These are phyloP conservation scores for Daldinia decipiens DNA, from an alignment of 495 filamentous ascomycete species.

Conservation along the genomic window DNA sequence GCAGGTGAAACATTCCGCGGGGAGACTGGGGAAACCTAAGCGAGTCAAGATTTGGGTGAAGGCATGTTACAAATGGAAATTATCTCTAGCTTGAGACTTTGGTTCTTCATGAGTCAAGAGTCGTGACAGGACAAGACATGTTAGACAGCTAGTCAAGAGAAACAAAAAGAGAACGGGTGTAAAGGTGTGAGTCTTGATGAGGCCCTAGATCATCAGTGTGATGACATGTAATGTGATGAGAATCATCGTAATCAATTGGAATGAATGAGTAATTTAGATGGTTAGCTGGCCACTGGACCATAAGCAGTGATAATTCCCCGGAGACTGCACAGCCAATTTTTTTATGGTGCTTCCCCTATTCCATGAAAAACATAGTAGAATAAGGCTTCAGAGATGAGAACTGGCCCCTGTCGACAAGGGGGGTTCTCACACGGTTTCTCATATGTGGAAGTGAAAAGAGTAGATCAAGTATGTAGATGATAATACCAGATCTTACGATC, in stretches of 20 bases:
- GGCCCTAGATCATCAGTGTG: conserved; percentile 16
- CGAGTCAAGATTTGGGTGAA: conserved; percentile 24
- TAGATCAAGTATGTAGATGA: conserved; percentile 34
- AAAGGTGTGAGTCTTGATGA: conserved; percentile 4
- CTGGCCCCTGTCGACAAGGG: conserved; percentile 36
- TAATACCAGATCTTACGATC: conserved; percentile 5
- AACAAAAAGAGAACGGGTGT: conserved; percentile 4
- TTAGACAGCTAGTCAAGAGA: conserved; percentile 17
- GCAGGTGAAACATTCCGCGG: conserved; percentile 44
- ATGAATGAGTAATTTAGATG: conserved; percentile 14
- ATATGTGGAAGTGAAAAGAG: conserved; percentile 37
- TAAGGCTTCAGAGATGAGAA: conserved; percentile 31
- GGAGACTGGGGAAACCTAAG: conserved; percentile 39
- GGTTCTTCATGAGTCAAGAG: conserved; percentile 34
- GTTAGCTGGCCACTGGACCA: conserved; percentile 19
- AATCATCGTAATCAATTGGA: conserved; percentile 9
- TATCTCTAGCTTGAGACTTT: conserved; percentile 30
- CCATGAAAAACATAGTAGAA: conserved; percentile 31
- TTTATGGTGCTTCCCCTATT: conserved; percentile 34
- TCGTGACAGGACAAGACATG: conserved; percentile 20
- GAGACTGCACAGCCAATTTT: not conserved
- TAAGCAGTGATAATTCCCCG: conserved; percentile 22
- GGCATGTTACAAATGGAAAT: conserved; percentile 27
- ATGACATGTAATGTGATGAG: conserved; percentile 35
- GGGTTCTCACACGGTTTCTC: no score